phyloP scores from a whole-genome alignment of 1,284 basidiomycete species.

The Fomitopsis betulina region DNA sequence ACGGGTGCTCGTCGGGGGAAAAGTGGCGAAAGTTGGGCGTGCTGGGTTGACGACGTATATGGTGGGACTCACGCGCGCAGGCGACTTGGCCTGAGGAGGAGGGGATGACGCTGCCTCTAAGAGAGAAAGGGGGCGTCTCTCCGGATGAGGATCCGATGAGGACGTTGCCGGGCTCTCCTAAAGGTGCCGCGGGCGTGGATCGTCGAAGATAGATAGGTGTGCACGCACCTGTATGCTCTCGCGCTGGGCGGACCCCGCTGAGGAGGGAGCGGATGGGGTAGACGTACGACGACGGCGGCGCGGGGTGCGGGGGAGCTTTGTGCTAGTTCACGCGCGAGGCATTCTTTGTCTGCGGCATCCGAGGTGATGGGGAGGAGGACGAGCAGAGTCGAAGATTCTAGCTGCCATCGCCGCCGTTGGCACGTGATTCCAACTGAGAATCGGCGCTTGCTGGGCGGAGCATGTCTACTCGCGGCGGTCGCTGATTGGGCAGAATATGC shows the following conservation, averaged over 20 bases:
- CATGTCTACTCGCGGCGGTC: too few species aligned
- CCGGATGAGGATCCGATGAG: neutral
- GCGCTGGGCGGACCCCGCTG: conserved; percentile 23
- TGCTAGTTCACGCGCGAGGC: neutral
- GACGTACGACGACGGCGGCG: conserved; percentile 21
- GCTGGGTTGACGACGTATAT: conserved; percentile 4
- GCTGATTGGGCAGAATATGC: too few species aligned
- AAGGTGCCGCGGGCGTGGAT: neutral
- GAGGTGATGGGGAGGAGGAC: neutral
- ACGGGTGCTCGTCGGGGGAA: conserved; percentile 15
- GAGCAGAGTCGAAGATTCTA: neutral
- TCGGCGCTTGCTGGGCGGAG: too few species aligned
- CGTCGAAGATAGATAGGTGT: conserved; percentile 3
- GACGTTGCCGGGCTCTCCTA: neutral
- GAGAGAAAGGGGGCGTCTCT: conserved; percentile 5
- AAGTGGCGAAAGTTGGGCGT: conserved; percentile 27
- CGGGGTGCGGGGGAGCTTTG: neutral
- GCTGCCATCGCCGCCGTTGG: neutral
- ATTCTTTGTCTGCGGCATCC: conserved; percentile 4
- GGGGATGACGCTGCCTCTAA: neutral
- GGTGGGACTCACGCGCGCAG: neutral
- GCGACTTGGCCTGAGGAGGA: neutral
- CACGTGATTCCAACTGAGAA: too few species aligned
- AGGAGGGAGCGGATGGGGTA: conserved; percentile 31
- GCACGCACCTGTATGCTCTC: conserved; percentile 9